These are phyloP conservation scores for Linum trigynum DNA, from an alignment of 345 rosid genomes.

Conservation along the genomic window DNA sequence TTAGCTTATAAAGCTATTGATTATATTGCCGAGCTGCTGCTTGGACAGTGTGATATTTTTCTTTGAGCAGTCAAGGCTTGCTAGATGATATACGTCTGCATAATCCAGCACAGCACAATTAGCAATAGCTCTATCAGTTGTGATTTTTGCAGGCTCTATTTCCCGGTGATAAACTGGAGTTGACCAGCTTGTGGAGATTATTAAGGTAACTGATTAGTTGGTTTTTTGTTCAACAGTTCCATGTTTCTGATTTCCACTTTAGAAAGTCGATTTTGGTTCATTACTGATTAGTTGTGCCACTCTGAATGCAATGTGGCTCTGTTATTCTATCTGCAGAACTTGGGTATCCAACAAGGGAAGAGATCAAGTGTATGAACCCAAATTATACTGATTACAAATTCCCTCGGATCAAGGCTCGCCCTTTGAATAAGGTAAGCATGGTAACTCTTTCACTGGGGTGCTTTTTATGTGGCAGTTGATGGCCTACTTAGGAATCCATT, in stretches of 20 bases:
- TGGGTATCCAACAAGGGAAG: conserved; percentile 97
- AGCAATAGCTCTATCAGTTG: no score
- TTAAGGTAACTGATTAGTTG: conserved; percentile 43
- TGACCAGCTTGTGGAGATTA: conserved; percentile 95
- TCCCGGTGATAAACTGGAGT: conserved; percentile 93
- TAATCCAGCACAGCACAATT: no score
- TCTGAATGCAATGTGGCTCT: neutral
- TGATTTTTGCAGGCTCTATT: conserved; percentile 52
- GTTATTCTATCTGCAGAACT: conserved; percentile 31
- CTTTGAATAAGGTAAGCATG: conserved; percentile 87
- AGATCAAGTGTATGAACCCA: conserved; percentile 98
- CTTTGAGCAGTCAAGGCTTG: neutral
- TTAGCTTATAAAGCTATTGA: conserved; percentile 90
- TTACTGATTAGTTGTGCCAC: neutral
- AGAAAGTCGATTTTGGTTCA: neutral
- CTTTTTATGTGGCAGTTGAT: neutral
- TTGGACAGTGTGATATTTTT: conserved; percentile 54
- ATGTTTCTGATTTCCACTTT: no score
- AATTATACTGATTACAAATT: conserved; percentile 93
- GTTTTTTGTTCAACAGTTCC: neutral
- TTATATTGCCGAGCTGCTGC: conserved; percentile 82
- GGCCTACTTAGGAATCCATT: neutral
- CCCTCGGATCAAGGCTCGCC: conserved; percentile 97
- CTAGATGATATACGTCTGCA: neutral
- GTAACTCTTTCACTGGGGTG: neutral